A percentile compares a stretch with the other conserved stretches of the same genome.
These are phyloP conservation scores for Pleurostoma richardsiae DNA, from an alignment of 2,329 filamentous ascomycete genomes.

Conservation along the genomic window DNA sequence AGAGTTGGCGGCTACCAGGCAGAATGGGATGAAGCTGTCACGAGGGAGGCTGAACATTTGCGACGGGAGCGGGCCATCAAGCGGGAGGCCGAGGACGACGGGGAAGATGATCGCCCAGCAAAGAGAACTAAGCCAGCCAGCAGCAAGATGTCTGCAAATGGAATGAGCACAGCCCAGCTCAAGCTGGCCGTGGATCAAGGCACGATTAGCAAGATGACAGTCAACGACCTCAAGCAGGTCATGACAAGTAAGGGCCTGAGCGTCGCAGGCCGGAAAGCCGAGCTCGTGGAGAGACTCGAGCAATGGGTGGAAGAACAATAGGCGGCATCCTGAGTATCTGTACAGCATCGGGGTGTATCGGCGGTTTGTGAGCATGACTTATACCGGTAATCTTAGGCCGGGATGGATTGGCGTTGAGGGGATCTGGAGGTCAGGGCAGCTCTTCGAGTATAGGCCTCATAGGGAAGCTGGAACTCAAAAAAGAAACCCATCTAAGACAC, in stretches of 20 bases:
- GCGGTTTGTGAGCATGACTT: too few relatives aligned
- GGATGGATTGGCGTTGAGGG: too few relatives aligned
- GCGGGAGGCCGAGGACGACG: slow-evolving; percentile 42
- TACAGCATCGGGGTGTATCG: too few relatives aligned
- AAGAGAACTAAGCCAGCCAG: slow-evolving; percentile 36
- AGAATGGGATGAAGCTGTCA: slow-evolving; percentile 69
- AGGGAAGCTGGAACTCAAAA: too few relatives aligned
- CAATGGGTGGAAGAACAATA: slow-evolving; percentile 44
- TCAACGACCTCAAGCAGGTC: slow-evolving; percentile 45
- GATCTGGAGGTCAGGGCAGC: too few relatives aligned
- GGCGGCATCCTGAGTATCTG: too few relatives aligned
- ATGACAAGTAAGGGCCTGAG: slow-evolving; percentile 42
- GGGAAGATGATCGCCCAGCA: slow-evolving; percentile 25
- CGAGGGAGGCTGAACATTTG: slow-evolving; percentile 41
- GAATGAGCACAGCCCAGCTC: slow-evolving; percentile 40
- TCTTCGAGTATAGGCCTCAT: too few relatives aligned
- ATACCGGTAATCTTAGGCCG: too few relatives aligned
- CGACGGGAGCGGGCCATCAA: slow-evolving; percentile 40
- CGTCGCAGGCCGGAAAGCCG: slow-evolving; percentile 46
- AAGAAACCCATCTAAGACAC: too few relatives aligned
- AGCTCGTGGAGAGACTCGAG: slow-evolving; percentile 50
- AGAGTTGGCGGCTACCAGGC: slow-evolving; percentile 74
- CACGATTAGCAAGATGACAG: slow-evolving; percentile 47
- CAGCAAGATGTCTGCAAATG: slow-evolving; percentile 20
- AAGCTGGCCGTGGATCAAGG: slow-evolving; percentile 38